Evolutionary conservation across 768 basidiomycete species (phyloP), one percentile per base, ranked within the genome.

Genomic region (Cystofilobasidium capitatum): DNA sequence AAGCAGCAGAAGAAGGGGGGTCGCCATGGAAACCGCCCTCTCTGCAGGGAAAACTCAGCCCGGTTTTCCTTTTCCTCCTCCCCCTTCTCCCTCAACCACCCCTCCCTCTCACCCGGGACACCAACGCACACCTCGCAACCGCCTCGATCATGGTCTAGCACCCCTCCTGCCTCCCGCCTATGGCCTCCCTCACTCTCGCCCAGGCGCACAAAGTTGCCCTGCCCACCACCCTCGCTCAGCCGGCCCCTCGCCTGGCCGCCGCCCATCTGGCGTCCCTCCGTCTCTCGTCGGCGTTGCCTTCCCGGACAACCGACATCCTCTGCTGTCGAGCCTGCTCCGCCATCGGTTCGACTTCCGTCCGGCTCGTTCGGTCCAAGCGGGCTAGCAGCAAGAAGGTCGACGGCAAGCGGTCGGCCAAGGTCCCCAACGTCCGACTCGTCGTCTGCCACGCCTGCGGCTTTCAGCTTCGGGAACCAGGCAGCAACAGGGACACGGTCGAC

Each of bases 401-500:
- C 40, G 40, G 10, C 40, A 10, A 10, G 10, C 20, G 10, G 40
- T 10, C 40, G 40, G 10, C 40, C 40, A 42, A 42, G 40, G 51
- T 55, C 29, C 2, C 6, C 31, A 55, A 55, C 31, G 2, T n/a
- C 17, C 51, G 51, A 14, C 17, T 55, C 14, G 17, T 55, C 31
- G 2, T 6, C 2, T 66, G 65, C 29, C 29, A 31, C 24, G 55
- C 60, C 9, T 66, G 65, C 45, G 58, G 58, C 14, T 24, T 29
- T n/a, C n/a, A 59, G 16, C 10, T 29, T 3, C 42, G 55, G 24
- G 33, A 42, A 2, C 26, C 55, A 4, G 65, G 65, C 8, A 59
- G 57, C 16, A 58, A 66, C 47, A 58, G 47, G 58, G 35, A 45
- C 29, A 54, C 47, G 0, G 12, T 66, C 14, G 45, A 59, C 22